Conservation (phyloP, 169 alveolate species). For the Theileria orientalis region DNA sequence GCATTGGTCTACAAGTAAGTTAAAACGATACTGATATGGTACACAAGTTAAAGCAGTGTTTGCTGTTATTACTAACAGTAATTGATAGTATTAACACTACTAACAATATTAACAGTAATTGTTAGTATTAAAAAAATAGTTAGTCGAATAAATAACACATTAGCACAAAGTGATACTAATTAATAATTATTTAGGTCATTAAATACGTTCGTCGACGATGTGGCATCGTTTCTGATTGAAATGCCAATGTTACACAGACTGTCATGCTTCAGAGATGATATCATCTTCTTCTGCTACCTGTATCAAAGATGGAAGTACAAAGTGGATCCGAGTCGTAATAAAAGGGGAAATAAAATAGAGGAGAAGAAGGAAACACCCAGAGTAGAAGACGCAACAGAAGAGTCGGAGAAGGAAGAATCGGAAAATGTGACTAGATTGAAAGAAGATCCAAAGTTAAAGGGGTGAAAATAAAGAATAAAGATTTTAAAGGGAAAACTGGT, state of each 20-base stretch:
- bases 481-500: no score
- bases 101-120: not conserved
- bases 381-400: no score
- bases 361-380: no score
- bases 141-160: not conserved
- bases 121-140: not conserved
- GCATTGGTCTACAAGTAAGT: conserved; percentile 89
- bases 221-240: conserved; percentile 95
- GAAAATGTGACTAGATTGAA: conserved; percentile 11
- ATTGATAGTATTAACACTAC: no score
- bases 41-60: no score
- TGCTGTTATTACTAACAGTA: no score
- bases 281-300: conserved; percentile 93
- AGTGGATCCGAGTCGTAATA: conserved; percentile 65
- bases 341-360: not conserved
- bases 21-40: not conserved
- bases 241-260: conserved; percentile 96
- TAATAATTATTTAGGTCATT: conserved; percentile 78
- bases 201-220: conserved; percentile 97
- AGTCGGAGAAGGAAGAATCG: not conserved
- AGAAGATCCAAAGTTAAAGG: conserved; percentile 38
- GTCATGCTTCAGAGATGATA: conserved; percentile 98
- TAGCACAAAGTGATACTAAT: not conserved
- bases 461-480: conserved; percentile 45
- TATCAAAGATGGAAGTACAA: conserved; percentile 93